Evolutionary conservation across 2,329 filamentous ascomycete genomes (phyloP).

Genomic region (Chrysoporthe austroafricana): DNA sequence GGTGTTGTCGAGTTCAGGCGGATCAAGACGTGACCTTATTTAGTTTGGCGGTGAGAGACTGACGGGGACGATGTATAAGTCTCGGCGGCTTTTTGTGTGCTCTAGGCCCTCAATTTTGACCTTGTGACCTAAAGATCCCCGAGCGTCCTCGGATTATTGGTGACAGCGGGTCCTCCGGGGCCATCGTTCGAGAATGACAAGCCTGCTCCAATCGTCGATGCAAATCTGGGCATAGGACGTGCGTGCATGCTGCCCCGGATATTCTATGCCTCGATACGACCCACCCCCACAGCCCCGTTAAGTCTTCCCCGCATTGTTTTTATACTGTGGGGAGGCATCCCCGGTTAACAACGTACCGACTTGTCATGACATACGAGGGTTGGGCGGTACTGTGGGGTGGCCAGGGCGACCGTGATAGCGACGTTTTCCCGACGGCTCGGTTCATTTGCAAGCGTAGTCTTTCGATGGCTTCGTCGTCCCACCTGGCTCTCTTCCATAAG

Average conservation of each 20-base stretch:
- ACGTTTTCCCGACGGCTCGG: constrained; percentile 15
- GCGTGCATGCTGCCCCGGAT: neutral
- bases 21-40: neutral
- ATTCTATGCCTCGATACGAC: neutral
- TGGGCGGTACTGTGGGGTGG: neutral
- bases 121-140: too few relatives aligned
- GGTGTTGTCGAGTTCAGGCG: constrained; percentile 19
- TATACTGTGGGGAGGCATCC: neutral
- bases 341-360: constrained; percentile 1
- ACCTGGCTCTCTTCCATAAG: neutral
- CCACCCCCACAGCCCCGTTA: neutral
- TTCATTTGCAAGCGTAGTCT: constrained; percentile 6
- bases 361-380: neutral
- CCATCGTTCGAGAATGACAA: neutral
- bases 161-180: too few relatives aligned
- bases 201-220: neutral
- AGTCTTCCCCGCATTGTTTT: neutral
- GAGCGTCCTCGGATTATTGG: neutral
- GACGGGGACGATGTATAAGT: neutral
- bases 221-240: neutral
- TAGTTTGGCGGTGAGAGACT: neutral
- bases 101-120: neutral
- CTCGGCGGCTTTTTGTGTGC: too few relatives aligned
- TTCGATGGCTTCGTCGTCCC: neutral
- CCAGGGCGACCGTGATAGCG: neutral